These are phyloP conservation scores for Evansstolkia leycettana DNA, from an alignment of 495 filamentous ascomycete genomes.

Conservation along the genomic window DNA sequence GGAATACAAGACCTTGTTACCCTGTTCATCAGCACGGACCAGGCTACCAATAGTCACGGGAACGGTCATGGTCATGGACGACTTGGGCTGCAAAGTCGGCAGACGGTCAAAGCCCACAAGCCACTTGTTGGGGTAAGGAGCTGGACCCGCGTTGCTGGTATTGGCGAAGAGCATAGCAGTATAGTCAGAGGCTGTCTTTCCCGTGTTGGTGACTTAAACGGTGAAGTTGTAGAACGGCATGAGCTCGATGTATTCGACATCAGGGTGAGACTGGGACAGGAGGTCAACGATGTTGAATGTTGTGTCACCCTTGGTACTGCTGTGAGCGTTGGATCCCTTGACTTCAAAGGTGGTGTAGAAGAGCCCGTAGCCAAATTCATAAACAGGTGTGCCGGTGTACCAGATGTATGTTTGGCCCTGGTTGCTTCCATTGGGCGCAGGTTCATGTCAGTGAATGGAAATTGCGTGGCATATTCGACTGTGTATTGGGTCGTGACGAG, in stretches of 20 bases:
- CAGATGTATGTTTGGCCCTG: conserved; percentile 49
- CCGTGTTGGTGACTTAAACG: conserved; percentile 38
- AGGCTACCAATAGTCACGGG: conserved; percentile 44
- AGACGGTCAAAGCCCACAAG: conserved; percentile 49
- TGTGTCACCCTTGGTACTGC: not conserved
- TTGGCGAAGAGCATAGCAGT: conserved; percentile 44
- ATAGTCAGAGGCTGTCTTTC: conserved; percentile 43
- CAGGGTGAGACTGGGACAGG: conserved; percentile 12
- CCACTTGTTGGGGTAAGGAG: conserved; percentile 51
- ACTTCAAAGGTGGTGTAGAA: conserved; percentile 38
- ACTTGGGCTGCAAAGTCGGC: conserved; percentile 26
- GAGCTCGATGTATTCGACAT: conserved; percentile 15
- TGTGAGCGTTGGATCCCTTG: conserved; percentile 17
- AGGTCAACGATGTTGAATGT: conserved; percentile 19
- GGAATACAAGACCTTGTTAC: conserved; percentile 54
- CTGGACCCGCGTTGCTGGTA: conserved; percentile 41
- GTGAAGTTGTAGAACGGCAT: conserved; percentile 35
- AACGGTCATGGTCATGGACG: conserved; percentile 24
- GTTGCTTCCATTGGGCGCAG: conserved; percentile 34
- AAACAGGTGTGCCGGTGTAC: conserved; percentile 42
- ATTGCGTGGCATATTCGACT: conserved; percentile 35
- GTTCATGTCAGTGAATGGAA: conserved; percentile 45
- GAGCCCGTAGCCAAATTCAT: conserved; percentile 44
- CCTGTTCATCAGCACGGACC: conserved; percentile 42
- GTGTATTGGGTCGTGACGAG: conserved; percentile 48